A percentile compares a stretch with the other conserved stretches of the same genome.
Conservation (phyloP, 345 rosid genomes). For the Citrus maxima region DNA sequence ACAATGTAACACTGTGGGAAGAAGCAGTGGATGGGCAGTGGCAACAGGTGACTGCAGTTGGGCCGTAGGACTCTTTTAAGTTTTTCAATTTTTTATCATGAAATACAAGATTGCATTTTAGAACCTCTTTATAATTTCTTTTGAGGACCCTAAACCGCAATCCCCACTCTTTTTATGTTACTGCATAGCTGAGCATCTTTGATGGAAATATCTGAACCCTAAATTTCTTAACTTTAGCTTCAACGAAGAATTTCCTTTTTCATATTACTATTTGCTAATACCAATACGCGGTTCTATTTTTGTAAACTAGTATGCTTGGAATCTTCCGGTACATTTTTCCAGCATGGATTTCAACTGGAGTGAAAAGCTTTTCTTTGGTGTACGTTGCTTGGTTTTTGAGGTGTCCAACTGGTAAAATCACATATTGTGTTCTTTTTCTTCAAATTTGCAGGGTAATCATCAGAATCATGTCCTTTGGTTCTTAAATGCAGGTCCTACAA, state of each 20-base stretch:
- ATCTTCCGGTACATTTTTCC: background rate
- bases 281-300: background rate
- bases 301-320: background rate
- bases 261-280: background rate
- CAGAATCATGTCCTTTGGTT: background rate
- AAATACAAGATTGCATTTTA: background rate
- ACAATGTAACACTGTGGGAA: constrained; percentile 18
- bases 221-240: background rate
- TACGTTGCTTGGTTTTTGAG: background rate
- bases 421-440: background rate
- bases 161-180: background rate
- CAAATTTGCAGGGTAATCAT: background rate
- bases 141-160: background rate
- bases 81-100: background rate
- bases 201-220: background rate
- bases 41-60: constrained; percentile 18
- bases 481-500: background rate
- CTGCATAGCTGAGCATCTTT: background rate
- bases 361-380: no score
- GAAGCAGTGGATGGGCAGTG: constrained; percentile 19
- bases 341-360: background rate
- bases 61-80: constrained; percentile 1
- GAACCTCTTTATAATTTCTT: background rate
- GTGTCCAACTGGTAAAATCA: no score
- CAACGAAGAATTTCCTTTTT: background rate